Conservation (phyloP, 73 alveolate species). For the Tetrahymena elliotti region DNA sequence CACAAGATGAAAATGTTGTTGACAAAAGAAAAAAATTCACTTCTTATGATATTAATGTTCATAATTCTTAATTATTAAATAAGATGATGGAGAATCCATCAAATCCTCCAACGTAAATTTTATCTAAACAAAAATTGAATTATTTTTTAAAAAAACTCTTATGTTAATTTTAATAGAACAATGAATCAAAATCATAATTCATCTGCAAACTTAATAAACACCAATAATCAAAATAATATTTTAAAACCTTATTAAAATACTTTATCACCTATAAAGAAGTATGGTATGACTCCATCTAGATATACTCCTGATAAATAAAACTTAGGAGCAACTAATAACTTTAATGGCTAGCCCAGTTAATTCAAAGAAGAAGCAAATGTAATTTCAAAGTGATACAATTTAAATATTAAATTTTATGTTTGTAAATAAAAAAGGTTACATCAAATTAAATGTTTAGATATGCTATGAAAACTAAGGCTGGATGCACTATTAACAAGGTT, state of each 20-base stretch:
- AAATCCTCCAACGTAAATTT: neutral
- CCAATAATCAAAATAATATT: neutral
- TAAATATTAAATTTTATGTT: neutral
- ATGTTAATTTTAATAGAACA: neutral
- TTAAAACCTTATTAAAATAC: neutral
- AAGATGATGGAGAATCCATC: neutral
- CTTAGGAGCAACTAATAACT: neutral
- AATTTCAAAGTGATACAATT: neutral
- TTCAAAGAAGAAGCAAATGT: neutral
- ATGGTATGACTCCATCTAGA: neutral
- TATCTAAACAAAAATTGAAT: neutral
- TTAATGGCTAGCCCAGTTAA: neutral
- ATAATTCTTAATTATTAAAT: neutral
- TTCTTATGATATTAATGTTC: neutral
- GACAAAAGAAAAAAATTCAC: neutral
- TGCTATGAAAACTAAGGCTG: slow-evolving; percentile 26
- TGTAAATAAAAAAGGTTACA: slow-evolving; percentile 12
- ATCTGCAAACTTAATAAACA: neutral
- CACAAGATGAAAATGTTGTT: neutral
- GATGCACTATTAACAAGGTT: slow-evolving; percentile 17
- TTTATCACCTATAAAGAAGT: neutral
- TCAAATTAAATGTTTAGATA: neutral
- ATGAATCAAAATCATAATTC: neutral
- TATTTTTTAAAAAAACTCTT: too few species aligned
- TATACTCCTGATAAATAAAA: neutral